Evolutionary conservation across 2,329 filamentous ascomycete species (phyloP).

Genomic region (Penicillium sclerotigenum): DNA sequence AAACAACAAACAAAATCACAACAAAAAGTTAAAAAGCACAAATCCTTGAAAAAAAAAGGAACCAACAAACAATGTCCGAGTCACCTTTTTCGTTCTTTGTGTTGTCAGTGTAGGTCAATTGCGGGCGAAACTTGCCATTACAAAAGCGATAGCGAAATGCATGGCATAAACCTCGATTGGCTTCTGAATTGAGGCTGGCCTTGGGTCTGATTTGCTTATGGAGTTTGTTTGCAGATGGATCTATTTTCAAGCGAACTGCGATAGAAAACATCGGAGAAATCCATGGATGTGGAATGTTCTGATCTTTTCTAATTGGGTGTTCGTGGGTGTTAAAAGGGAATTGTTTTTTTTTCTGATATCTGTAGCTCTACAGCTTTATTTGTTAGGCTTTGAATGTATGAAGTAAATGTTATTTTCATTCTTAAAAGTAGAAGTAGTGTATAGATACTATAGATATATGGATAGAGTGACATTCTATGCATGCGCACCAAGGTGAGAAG

Average conservation of each 20-base stretch:
- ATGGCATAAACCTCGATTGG: background rate
- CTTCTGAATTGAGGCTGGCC: background rate
- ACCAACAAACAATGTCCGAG: background rate
- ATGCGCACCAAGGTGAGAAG: background rate
- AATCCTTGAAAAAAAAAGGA: background rate
- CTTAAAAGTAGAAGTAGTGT: background rate
- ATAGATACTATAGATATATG: no score
- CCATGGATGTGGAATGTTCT: background rate
- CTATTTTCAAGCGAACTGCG: conserved; percentile 4
- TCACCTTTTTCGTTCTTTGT: background rate
- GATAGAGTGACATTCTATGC: no score
- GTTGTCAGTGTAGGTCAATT: background rate
- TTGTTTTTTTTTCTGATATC: background rate
- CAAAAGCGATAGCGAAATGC: conserved; percentile 6
- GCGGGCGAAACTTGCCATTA: background rate
- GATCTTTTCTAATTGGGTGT: background rate
- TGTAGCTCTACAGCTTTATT: background rate
- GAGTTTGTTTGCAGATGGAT: conserved; percentile 5
- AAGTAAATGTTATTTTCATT: background rate
- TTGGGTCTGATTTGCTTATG: conserved; percentile 1
- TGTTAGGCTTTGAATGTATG: background rate
- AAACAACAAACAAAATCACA: background rate
- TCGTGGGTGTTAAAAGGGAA: background rate
- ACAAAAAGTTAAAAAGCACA: background rate
- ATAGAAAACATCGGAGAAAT: background rate